Percentiles rank a stretch among this genome's conserved stretches.
Evolutionary conservation across 441 rosid genomes (phyloP).

Genomic region (Jatropha multifida): DNA sequence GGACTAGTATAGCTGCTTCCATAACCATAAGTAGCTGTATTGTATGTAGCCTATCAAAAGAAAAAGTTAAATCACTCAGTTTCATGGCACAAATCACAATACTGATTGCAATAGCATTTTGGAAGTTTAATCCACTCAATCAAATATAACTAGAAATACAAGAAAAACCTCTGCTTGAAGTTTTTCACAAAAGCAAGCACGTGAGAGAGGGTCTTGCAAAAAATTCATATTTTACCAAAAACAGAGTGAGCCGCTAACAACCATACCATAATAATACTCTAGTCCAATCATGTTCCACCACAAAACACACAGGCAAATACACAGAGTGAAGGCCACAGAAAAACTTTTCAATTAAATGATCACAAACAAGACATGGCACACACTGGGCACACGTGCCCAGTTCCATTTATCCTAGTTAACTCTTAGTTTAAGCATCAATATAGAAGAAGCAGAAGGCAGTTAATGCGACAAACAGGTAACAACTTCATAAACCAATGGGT

Average conservation of each 20-base stretch:
- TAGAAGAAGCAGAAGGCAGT: background rate
- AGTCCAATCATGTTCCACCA: background rate
- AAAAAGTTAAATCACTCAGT: background rate
- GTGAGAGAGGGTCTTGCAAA: background rate
- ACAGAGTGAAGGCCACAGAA: background rate
- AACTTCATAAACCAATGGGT: background rate
- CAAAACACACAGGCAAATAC: too few relatives aligned
- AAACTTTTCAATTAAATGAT: background rate
- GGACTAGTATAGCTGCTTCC: slow-evolving; percentile 61
- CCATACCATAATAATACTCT: background rate
- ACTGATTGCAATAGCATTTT: background rate
- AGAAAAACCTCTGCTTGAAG: background rate
- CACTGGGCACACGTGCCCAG: background rate
- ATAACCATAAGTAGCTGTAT: slow-evolving; percentile 64
- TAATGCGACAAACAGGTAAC: background rate
- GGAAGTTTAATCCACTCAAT: background rate
- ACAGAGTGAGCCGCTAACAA: background rate
- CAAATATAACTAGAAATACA: too few relatives aligned
- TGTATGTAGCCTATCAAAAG: slow-evolving; percentile 62
- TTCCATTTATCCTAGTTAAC: background rate
- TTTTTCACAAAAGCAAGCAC: background rate
- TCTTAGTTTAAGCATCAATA: background rate
- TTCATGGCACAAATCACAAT: background rate
- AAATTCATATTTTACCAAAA: background rate
- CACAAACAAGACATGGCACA: background rate